These are phyloP conservation scores for Tetrapisispora nanseiensis DNA, from an alignment of 805 yeast genomes.

Conservation along the genomic window DNA sequence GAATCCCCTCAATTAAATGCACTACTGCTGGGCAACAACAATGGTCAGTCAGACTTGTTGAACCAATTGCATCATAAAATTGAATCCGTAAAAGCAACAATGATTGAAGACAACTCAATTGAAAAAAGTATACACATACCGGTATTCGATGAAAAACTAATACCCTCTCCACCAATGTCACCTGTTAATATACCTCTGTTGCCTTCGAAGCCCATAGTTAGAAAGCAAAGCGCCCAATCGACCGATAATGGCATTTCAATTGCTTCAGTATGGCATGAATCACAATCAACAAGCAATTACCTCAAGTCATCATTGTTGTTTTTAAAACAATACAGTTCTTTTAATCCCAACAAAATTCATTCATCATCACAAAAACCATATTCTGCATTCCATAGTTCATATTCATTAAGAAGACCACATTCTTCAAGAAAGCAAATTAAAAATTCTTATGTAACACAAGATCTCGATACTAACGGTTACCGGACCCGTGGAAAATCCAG, in stretches of 20 bases:
- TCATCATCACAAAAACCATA: not conserved
- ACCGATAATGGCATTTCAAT: slow-evolving; percentile 10
- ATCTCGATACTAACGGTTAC: slow-evolving; percentile 10
- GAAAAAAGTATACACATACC: not conserved
- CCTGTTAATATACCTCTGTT: slow-evolving; percentile 12
- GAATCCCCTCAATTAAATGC: not conserved
- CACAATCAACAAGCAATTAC: slow-evolving; percentile 10
- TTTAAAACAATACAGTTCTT: slow-evolving; percentile 18
- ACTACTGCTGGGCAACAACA: not conserved
- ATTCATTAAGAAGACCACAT: not conserved
- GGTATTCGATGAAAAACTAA: slow-evolving; percentile 12
- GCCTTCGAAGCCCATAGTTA: not conserved
- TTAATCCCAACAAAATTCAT: slow-evolving; percentile 4
- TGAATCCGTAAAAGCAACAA: not conserved
- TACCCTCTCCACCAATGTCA: slow-evolving; percentile 29
- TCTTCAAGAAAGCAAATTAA: not conserved
- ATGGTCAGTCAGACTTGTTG: not conserved
- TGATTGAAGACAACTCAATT: slow-evolving; percentile 1
- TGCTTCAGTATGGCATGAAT: slow-evolving; percentile 15
- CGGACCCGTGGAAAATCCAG: slow-evolving; percentile 15
- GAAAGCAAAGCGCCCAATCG: not conserved
- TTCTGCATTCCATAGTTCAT: not conserved
- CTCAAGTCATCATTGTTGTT: slow-evolving; percentile 13
- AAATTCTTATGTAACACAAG: slow-evolving; percentile 5
- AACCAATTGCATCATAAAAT: not conserved